These are phyloP conservation scores for Cercophora samala DNA, from an alignment of 495 filamentous ascomycete species.

Conservation along the genomic window DNA sequence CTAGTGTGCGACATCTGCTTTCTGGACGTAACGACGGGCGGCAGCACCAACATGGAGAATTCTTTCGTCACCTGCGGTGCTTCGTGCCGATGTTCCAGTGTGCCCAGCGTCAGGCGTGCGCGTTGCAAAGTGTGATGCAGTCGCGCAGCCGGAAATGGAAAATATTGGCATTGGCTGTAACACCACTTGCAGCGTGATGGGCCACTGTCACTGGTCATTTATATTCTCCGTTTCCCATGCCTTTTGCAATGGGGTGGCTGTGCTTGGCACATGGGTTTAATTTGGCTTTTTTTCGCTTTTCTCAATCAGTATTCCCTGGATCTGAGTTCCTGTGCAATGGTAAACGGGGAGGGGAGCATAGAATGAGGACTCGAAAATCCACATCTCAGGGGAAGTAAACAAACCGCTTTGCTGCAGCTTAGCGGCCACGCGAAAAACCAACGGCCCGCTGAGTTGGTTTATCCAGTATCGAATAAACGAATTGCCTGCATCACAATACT, in stretches of 20 bases:
- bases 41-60: not conserved
- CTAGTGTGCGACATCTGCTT: not conserved
- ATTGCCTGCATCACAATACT: not conserved
- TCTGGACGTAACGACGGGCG: not conserved
- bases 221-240: not conserved
- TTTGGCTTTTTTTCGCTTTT: not conserved
- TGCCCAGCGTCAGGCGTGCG: not conserved
- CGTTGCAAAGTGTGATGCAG: not conserved
- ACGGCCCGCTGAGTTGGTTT: not conserved
- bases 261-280: not conserved
- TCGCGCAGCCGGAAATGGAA: not conserved
- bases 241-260: not conserved
- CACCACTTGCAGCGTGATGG: not conserved
- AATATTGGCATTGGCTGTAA: not conserved
- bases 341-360: not conserved
- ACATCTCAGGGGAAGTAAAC: constrained; percentile 11
- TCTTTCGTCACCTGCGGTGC: not conserved
- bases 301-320: not conserved
- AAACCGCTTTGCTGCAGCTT: not conserved
- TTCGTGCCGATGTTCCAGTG: not conserved
- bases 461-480: not conserved
- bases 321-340: not conserved
- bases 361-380: not conserved
- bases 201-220: not conserved
- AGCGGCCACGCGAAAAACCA: not conserved